Evolutionary conservation across 1,284 basidiomycete genomes (phyloP), one percentile per base, ranked within the genome.

Genomic region (Puccinia brachypodii): DNA sequence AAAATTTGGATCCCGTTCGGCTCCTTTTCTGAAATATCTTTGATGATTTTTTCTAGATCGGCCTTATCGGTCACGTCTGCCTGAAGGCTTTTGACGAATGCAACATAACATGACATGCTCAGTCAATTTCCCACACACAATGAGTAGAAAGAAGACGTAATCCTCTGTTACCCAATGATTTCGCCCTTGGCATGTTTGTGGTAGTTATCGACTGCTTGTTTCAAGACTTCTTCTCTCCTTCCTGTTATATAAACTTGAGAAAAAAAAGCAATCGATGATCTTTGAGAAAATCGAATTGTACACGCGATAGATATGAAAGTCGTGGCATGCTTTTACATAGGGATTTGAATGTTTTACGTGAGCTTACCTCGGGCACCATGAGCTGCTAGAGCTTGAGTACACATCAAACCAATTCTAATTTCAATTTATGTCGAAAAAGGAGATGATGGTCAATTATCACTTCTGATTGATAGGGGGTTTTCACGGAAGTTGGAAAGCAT

Each of bases 1-100:
- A 81, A 66, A 66, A 81, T 81, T 56, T 81, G 79, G n/a, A 81
- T 74, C 22, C 79, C 79, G 13, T 74, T 56, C 8, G 79, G 71
- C 33, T 81, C 79, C 58, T 81, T 73, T 33, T 74, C 42, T 31
- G 60, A 71, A 53, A 81, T 81, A 22, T 81, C 79, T 13, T 74
- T 62, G 2, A 74, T 47, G 11, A 81, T 53, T 50, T 58, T 73
- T 31, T 81, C 69, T 33, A 81, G 74, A 74, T 81, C 79, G 47
- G 31, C 71, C 50, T 74, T 81, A n/a, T 62, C 50, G 28, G 79
- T 81, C 7, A 81, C 60, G 64, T 81, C 79, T 31, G 69, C 79
- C 36, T 81, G 79, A 42, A 81, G 53, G 14, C 71, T 81, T 40
- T 62, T 9, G 31, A 50, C 19, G 13, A 36, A 53, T 47, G 42